Evolutionary conservation across 345 rosid genomes (phyloP), one percentile per base, ranked within the genome.

Genomic region (Arabis hirsuta): DNA sequence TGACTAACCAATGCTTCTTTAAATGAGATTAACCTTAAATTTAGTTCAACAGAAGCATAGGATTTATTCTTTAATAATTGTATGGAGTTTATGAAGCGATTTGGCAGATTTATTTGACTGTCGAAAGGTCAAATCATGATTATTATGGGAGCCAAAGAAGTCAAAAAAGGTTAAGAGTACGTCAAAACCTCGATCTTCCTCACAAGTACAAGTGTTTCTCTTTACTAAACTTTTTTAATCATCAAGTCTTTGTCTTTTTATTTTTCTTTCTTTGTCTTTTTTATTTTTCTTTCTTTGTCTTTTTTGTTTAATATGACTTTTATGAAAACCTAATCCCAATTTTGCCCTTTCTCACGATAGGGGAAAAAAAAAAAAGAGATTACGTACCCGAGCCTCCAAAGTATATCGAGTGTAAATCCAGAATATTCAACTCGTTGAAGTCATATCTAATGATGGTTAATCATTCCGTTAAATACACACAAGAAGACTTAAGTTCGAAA

Each of bases 91-190:
- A 64, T 34, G 62, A 58, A 71, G 46, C 41, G 55, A 34, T 63
- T 19, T 48, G 79, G 83, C 73, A 34, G 82, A 69, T 56, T 74
- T 60, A 9, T 64, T 81, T 84, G 86, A 86, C 81, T 72, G 77
- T 41, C 26, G 53, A 62, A 56, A 53, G 50, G 79, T 81, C 80
- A 83, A 78, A 60, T 36, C 69, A 82, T 82, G 76, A 78, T 75
- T 64, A 50, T 55, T 39, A 8, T 59, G 42, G 80, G 76, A 78
- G 59, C 73, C 72, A 38, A 80, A 3, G 27, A 73, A 76, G 78
- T 79, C 69, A 73, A 76, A 48, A 62, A 71, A 64, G 67, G 44
- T 64, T 64, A 70, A 58, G 69, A 43, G 76, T 64, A 76, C 76
- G 62, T 77, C 76, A 77, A 77, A 76, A 71, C 80, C 76, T 71